phyloP scores from a whole-genome alignment of 176 grass and related monocot genomes.

The Microstegium vimineum region DNA sequence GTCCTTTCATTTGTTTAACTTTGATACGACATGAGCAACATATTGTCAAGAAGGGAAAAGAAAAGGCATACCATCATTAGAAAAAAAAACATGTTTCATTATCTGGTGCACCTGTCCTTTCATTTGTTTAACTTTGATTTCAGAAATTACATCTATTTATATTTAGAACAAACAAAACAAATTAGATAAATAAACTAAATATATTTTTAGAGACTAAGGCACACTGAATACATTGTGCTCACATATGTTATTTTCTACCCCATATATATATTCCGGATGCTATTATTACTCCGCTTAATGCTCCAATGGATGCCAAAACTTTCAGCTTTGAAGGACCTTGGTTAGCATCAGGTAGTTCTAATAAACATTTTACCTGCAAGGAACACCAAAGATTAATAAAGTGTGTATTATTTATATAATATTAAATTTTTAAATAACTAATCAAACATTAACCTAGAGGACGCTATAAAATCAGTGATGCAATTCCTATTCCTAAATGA shows the following conservation, averaged over 20 bases:
- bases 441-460: background rate
- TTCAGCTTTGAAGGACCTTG: slow-evolving; percentile 60
- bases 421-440: background rate
- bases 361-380: slow-evolving; percentile 50
- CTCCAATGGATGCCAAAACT: slow-evolving; percentile 61
- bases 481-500: background rate
- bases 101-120: slow-evolving; percentile 11
- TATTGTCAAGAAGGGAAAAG: background rate
- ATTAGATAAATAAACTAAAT: slow-evolving; percentile 1
- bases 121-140: slow-evolving; percentile 6
- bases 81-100: background rate
- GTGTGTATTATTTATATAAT: background rate
- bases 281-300: slow-evolving; percentile 41
- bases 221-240: background rate
- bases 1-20: slow-evolving; percentile 20
- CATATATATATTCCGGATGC: slow-evolving; percentile 68
- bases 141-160: slow-evolving; percentile 16
- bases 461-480: background rate
- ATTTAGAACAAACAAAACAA: slow-evolving; percentile 4
- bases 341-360: slow-evolving; percentile 55
- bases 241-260: slow-evolving; percentile 55
- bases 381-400: background rate
- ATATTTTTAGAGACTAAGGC: background rate
- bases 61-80: background rate
- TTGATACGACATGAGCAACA: too few species aligned